These are phyloP conservation scores for Dioscorea alata DNA, from an alignment of 106 monocot species.

Conservation along the genomic window DNA sequence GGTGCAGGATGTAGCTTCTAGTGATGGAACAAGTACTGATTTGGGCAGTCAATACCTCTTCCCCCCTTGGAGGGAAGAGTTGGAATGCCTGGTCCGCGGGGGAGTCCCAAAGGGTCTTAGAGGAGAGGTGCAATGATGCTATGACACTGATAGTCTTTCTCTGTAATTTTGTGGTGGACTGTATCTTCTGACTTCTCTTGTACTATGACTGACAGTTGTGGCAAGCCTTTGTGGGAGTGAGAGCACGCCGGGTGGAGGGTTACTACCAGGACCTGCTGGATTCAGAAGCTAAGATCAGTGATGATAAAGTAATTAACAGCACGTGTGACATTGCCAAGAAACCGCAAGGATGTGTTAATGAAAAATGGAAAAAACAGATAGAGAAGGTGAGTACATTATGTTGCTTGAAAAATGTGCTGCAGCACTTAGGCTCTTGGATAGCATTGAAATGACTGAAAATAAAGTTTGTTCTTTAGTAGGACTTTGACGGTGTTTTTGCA, in stretches of 20 bases:
- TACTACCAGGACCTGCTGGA: conserved; percentile 63
- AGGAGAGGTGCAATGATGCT: conserved; percentile 66
- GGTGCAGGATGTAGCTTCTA: conserved; percentile 46
- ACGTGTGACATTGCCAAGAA: conserved; percentile 6
- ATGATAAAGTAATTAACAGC: conserved; percentile 10
- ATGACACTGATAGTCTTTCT: background rate
- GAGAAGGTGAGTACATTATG: conserved; percentile 61
- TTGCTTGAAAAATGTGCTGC: too few species aligned
- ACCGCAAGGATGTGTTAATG: conserved; percentile 22
- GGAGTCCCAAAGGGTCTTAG: conserved; percentile 93
- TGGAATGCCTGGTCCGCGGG: conserved; percentile 74
- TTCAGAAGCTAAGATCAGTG: conserved; percentile 14
- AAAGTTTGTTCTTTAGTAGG: too few species aligned
- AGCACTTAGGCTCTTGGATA: too few species aligned
- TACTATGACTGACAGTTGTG: conserved; percentile 55
- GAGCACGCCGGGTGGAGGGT: conserved; percentile 52
- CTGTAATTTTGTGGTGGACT: background rate
- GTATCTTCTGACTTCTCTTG: background rate
- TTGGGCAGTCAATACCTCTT: conserved; percentile 14
- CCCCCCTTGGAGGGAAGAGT: conserved; percentile 71
- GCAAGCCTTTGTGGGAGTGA: conserved; percentile 97
- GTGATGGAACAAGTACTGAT: conserved; percentile 27
- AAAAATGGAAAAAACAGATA: conserved; percentile 97
- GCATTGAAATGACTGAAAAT: too few species aligned
- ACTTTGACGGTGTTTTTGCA: conserved; percentile 19